Percentiles rank a stretch among this genome's conserved stretches.
phyloP scores from a whole-genome alignment of 768 basidiomycete genomes.

The Cubamyces sp. region DNA sequence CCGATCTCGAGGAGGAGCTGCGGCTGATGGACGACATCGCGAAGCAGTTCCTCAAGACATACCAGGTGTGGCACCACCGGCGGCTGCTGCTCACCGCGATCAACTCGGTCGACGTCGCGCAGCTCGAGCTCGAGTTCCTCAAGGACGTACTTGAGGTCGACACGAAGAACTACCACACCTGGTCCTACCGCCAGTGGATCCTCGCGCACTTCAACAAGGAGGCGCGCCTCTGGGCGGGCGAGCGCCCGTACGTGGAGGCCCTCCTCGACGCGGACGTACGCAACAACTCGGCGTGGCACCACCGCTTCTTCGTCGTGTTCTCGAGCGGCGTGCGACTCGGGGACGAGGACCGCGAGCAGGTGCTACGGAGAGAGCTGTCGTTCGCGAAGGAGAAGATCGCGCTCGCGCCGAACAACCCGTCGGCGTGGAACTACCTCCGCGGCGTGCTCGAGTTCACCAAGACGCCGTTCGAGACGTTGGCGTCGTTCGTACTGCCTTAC shows the following conservation, averaged over 20 bases:
- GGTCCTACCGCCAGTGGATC: constrained; percentile 97
- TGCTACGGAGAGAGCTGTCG: constrained; percentile 74
- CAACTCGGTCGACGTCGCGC: constrained; percentile 35
- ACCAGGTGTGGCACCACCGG: constrained; percentile 98
- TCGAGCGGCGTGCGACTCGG: constrained; percentile 63
- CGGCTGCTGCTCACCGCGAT: constrained; percentile 69
- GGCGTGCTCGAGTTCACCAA: constrained; percentile 71
- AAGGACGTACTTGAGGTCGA: constrained; percentile 72
- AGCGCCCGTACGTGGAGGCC: constrained; percentile 73
- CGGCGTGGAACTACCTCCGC: constrained; percentile 96
- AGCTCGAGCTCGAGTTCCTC: constrained; percentile 81
- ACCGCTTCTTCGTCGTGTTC: constrained; percentile 88
- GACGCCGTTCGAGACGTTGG: constrained; percentile 58
- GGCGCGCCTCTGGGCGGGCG: constrained; percentile 65
- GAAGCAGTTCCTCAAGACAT: constrained; percentile 84
- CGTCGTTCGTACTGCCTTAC: constrained; percentile 69
- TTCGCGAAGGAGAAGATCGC: constrained; percentile 83
- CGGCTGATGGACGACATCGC: constrained; percentile 87
- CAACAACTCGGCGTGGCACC: constrained; percentile 98
- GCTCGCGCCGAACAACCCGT: constrained; percentile 88
- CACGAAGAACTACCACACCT: constrained; percentile 98
- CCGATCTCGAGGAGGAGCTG: constrained; percentile 78
- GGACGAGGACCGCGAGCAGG: constrained; percentile 62
- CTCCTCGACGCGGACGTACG: constrained; percentile 78
- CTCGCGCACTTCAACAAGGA: constrained; percentile 81